A percentile compares a stretch with the other conserved stretches of the same genome.
Conservation (phyloP, 768 basidiomycete genomes). For the Mycena haematopus region DNA sequence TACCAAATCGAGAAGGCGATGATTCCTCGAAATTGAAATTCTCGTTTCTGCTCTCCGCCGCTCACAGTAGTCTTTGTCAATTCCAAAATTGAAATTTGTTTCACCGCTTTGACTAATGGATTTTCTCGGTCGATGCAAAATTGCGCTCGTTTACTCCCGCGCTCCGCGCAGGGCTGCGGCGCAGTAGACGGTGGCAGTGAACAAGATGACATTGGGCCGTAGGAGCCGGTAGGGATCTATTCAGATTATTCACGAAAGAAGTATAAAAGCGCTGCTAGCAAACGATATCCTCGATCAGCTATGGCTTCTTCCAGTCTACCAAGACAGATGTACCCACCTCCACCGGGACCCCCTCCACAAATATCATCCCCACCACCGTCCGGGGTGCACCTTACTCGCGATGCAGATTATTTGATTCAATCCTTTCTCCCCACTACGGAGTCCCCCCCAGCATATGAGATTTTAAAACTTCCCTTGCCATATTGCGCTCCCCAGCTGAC, state of each 20-base stretch:
- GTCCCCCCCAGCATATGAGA: neutral
- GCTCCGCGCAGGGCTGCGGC: neutral
- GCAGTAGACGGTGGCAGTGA: too few relatives aligned
- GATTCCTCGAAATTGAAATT: too few relatives aligned
- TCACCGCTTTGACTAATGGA: too few relatives aligned
- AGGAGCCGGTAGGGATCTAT: too few relatives aligned
- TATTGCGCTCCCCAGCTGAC: conserved; percentile 34
- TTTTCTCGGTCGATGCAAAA: too few relatives aligned
- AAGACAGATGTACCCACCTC: neutral
- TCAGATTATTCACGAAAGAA: too few relatives aligned
- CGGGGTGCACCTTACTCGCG: conserved; percentile 23
- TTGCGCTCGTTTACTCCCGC: too few relatives aligned
- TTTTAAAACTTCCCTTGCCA: conserved; percentile 22
- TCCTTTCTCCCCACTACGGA: conserved; percentile 19
- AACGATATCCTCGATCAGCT: neutral
- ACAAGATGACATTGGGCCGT: too few relatives aligned
- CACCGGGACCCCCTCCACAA: neutral
- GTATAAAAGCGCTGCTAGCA: neutral
- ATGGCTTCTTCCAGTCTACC: neutral
- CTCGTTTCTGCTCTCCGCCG: too few relatives aligned
- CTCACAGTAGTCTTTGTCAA: too few relatives aligned
- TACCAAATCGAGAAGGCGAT: too few relatives aligned
- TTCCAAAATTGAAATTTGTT: too few relatives aligned
- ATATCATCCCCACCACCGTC: neutral
- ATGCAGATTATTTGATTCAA: conserved; percentile 25